Base-by-base conservation (phyloP, 2,329 filamentous ascomycete genomes). In the Plenodomus lindquistii region DNA sequence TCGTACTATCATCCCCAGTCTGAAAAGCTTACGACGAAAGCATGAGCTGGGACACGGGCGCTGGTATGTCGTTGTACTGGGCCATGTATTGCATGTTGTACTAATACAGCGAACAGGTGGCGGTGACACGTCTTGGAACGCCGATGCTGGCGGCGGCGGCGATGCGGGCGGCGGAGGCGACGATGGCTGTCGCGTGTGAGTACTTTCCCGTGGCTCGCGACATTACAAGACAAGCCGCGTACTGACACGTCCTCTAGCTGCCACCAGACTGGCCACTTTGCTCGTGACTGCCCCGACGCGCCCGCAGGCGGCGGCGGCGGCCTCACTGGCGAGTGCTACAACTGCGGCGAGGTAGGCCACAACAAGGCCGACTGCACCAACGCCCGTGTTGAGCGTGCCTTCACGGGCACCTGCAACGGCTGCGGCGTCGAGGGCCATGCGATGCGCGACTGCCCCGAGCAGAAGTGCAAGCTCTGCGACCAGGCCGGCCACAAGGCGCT, bases 331-430 rank as follows among this genome's bases (percentile, higher is more conserved):
- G 75, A 74, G 37, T 85, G 83, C 73, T 85, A 73, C 77, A 85
- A 85, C 69, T 86, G 83, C 54, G 81, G 81, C 43, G 70, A 85
- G 57, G 59, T 73, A 24, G 81, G 84, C 13, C 85, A 88, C 75
- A 82, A 76, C 70, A 86, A 85, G 70, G 71, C 77, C 1, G 84
- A 87, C 7, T 87, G 85, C 60, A 60, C 81, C 16, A 84, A 86
- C 46, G 78, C 80, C 15, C 73, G 71, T 20, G 79, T 82, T 43
- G 74, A 78, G 47, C 75, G 75, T 43, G 64, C 73, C 11, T 82
- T 82, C 65, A 77, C 75, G 40, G 82, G 85, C 2, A 80, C 74
- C 9, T 90, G 86, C 73, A 81, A 81, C 53, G 75, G 81, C 67
- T 85, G 82, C 57, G 71, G 76, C 15, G 60, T 78, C 48, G 66